A percentile compares a stretch with the other conserved stretches of the same genome.
phyloP scores from a whole-genome alignment of 176 grass and related monocot genomes.

The Chrysopogon serrulatus region DNA sequence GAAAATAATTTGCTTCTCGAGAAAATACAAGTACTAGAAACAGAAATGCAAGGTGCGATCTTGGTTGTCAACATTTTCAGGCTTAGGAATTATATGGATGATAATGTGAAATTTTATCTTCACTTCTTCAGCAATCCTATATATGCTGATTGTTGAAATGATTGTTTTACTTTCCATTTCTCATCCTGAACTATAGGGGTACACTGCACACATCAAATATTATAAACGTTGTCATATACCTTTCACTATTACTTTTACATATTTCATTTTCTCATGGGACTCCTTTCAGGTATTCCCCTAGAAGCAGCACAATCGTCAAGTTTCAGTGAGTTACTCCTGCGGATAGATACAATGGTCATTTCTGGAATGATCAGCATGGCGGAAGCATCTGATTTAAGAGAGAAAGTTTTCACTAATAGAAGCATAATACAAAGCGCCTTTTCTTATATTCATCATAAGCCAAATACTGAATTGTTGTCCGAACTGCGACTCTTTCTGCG shows the following conservation, averaged over 20 bases:
- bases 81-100: background rate
- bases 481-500: constrained; percentile 35
- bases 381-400: constrained; percentile 50
- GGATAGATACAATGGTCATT: constrained; percentile 51
- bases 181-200: background rate
- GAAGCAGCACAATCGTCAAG: constrained; percentile 4
- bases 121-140: background rate
- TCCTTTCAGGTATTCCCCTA: constrained; percentile 26
- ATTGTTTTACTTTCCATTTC: background rate
- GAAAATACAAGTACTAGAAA: constrained; percentile 35
- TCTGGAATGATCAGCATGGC: constrained; percentile 27
- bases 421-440: constrained; percentile 18
- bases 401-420: constrained; percentile 43
- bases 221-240: background rate
- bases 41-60: background rate
- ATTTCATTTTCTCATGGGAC: background rate
- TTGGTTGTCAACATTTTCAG: background rate
- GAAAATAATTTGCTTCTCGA: constrained; percentile 38
- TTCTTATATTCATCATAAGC: constrained; percentile 29
- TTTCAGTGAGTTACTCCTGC: constrained; percentile 42
- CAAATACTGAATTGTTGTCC: constrained; percentile 39
- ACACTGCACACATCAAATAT: background rate
- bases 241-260: background rate
- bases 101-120: background rate
- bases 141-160: background rate